Evolutionary conservation across 768 basidiomycete genomes (phyloP), one percentile per base, ranked within the genome.

Genomic region (Daedaleopsis nitida): DNA sequence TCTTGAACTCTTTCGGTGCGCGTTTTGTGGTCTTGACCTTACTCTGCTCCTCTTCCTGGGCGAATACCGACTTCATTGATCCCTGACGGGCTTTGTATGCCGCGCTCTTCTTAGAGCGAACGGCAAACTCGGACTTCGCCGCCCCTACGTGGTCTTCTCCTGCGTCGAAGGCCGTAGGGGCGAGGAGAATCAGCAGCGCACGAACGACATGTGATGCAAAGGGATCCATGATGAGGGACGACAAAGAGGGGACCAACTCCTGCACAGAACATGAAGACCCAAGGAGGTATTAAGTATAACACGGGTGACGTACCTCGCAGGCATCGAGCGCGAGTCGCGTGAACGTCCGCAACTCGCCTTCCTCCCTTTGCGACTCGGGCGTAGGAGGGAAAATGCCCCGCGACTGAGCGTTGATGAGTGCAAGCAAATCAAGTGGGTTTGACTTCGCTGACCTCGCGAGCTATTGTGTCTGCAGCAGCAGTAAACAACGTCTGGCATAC

Each of bases 161-260:
- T 5, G 75, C 74, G 14, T 76, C 64, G 5, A 82, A 78, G 2
- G 84, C 68, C 32, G 78, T 75, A 0, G 92, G 91, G 14, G 85
- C 86, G n/a, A 97, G 78, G 45, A 97, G 79, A 5, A 89, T 70
- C 14, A 98, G 81, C 2, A 98, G 74, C 23, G 89, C 85, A 39
- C 96, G 88, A 49, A 96, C 65, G 45, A 95, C 92, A 66, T 98
- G 96, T 0, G 96, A 96, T 38, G 90, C 94, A 68, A 94, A 96
- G 35, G 90, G 87, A 67, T 96, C 87, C 77, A 88, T 86, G 43
- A 96, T 76, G 47, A 96, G 82, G 9, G 80, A 76, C 0, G 85
- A 73, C 37, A 96, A 77, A 4, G 75, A 72, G 0, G 88, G 86
- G 1, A 86, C 68, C 37, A 98, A 69, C 81, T 96, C 94, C 89